Evolutionary conservation across 176 grass and related monocot species (phyloP).

Genomic region (Raddia guianensis): DNA sequence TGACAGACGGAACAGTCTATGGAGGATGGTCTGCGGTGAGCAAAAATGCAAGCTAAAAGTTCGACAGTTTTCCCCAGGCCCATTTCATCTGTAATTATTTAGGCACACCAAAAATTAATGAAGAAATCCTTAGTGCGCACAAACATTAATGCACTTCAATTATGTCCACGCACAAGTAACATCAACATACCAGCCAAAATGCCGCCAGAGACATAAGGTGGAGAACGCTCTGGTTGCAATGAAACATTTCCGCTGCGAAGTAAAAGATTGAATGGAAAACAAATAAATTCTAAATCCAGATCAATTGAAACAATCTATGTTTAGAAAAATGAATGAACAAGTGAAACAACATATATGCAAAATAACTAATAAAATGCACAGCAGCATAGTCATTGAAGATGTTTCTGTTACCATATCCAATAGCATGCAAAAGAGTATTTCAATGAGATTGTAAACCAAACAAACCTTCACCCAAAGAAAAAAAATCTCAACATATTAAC

Average conservation of each 20-base stretch:
- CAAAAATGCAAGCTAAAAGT: slow-evolving; percentile 90
- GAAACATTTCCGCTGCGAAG: slow-evolving; percentile 81
- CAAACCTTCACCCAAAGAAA: neutral
- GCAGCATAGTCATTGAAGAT: neutral
- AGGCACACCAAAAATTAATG: slow-evolving; percentile 32
- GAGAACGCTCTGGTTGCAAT: slow-evolving; percentile 60
- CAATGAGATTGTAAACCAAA: slow-evolving; percentile 25
- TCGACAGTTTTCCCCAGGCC: slow-evolving; percentile 95
- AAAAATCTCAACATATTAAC: slow-evolving; percentile 1
- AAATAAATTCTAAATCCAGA: slow-evolving; percentile 10
- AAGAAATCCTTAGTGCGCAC: slow-evolving; percentile 10
- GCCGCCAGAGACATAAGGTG: slow-evolving; percentile 70
- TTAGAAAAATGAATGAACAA: slow-evolving; percentile 5
- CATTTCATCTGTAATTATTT: slow-evolving; percentile 91
- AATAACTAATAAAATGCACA: slow-evolving; percentile 23
- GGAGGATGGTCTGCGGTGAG: slow-evolving; percentile 59
- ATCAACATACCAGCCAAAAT: slow-evolving; percentile 83
- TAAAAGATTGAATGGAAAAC: slow-evolving; percentile 27
- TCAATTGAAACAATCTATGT: neutral
- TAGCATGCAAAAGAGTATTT: neutral
- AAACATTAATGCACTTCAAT: slow-evolving; percentile 22
- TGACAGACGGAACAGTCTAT: slow-evolving; percentile 30
- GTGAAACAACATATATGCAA: slow-evolving; percentile 26
- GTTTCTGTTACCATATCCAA: neutral
- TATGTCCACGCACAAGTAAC: neutral